A percentile compares a stretch with the other conserved stretches of the same genome.
Evolutionary conservation across 345 rosid genomes (phyloP).

Genomic region (Boechera retrofracta): DNA sequence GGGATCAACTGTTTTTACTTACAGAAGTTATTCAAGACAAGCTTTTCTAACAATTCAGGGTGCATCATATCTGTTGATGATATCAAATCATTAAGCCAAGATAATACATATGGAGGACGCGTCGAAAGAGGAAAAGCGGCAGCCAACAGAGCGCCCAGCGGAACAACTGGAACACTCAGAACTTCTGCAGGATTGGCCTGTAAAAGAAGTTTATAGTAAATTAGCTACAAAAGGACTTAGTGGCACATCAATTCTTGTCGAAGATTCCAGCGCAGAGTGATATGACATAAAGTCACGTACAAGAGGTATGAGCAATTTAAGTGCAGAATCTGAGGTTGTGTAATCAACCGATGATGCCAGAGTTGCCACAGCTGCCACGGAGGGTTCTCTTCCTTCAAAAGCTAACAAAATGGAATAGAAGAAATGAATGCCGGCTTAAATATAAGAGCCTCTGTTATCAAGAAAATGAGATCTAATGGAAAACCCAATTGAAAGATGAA

Average conservation of each 20-base stretch:
- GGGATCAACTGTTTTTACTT: constrained; percentile 47
- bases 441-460: constrained; percentile 12
- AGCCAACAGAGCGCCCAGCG: constrained; percentile 79
- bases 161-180: constrained; percentile 91
- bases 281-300: constrained; percentile 53
- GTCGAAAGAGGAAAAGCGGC: constrained; percentile 90
- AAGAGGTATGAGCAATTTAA: constrained; percentile 87
- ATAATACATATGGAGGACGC: constrained; percentile 76
- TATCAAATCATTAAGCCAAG: constrained; percentile 87
- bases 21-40: constrained; percentile 91
- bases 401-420: constrained; percentile 51
- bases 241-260: constrained; percentile 14
- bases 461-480: constrained; percentile 19
- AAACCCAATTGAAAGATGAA: constrained; percentile 9
- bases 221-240: constrained; percentile 23
- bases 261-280: constrained; percentile 20
- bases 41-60: constrained; percentile 89
- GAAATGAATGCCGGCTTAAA: constrained; percentile 11
- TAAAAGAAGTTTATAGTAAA: constrained; percentile 38
- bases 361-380: constrained; percentile 75
- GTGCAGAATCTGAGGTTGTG: constrained; percentile 78
- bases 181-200: constrained; percentile 99
- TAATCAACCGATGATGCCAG: constrained; percentile 94
- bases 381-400: constrained; percentile 72
- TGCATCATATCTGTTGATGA: constrained; percentile 98